Percentiles rank a stretch among this genome's conserved stretches.
These are phyloP conservation scores for Wickerhamomyces queroliae DNA, from an alignment of 805 yeast genomes.

Conservation along the genomic window DNA sequence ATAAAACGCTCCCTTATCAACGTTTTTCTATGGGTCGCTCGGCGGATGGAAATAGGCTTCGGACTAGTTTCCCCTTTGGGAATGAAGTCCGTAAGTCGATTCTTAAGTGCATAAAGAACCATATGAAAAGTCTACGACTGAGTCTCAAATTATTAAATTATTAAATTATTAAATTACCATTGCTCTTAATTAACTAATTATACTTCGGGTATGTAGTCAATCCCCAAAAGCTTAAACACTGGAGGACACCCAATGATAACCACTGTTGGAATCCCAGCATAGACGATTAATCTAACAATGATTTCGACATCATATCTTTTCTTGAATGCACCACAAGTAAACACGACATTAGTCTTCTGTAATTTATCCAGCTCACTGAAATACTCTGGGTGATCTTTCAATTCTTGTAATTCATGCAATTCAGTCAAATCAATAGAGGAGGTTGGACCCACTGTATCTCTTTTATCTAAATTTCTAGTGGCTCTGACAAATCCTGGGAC, in stretches of 20 bases:
- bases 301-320: slow-evolving; percentile 72
- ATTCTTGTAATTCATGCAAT: slow-evolving; percentile 20
- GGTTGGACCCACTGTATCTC: slow-evolving; percentile 20
- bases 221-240: slow-evolving; percentile 8
- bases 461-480: slow-evolving; percentile 7
- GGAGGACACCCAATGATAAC: slow-evolving; percentile 36
- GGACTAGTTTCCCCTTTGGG: too few relatives aligned
- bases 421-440: slow-evolving; percentile 19
- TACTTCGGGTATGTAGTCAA: slow-evolving; percentile 11
- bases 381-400: slow-evolving; percentile 9
- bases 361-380: slow-evolving; percentile 17
- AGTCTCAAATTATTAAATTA: too few relatives aligned
- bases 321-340: slow-evolving; percentile 43
- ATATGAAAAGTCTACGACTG: too few relatives aligned
- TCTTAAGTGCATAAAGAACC: too few relatives aligned
- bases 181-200: too few relatives aligned
- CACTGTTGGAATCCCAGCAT: slow-evolving; percentile 69
- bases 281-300: slow-evolving; percentile 69
- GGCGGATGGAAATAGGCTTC: too few relatives aligned
- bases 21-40: too few relatives aligned
- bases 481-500: slow-evolving; percentile 12
- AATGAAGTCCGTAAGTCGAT: too few relatives aligned
- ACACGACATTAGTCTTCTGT: slow-evolving; percentile 16
- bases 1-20: too few relatives aligned
- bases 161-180: too few relatives aligned